A percentile compares a stretch with the other conserved stretches of the same genome.
phyloP scores from a whole-genome alignment of 805 yeast species.

The Candida khao-thaluensis region DNA sequence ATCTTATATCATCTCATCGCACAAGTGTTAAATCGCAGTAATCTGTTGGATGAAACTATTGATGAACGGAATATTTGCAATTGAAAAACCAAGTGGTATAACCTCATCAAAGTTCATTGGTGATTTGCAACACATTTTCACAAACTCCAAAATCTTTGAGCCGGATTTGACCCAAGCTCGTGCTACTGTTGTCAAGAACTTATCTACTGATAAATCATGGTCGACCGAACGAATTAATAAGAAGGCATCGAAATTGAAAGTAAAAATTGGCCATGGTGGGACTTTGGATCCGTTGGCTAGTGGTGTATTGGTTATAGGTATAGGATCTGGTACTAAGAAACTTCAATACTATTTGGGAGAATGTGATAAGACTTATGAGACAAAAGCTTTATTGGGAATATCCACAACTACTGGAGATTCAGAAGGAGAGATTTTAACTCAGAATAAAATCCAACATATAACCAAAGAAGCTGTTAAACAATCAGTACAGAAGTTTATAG shows the following conservation, averaged over 20 bases:
- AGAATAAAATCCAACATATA: constrained; percentile 56
- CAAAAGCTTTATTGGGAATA: constrained; percentile 83
- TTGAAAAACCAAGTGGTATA: constrained; percentile 84
- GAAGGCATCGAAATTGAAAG: constrained; percentile 52
- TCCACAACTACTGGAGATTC: constrained; percentile 93
- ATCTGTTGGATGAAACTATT: background rate
- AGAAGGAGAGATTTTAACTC: constrained; percentile 76
- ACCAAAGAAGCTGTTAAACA: constrained; percentile 49
- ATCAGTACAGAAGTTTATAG: constrained; percentile 67
- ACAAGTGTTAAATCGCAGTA: background rate
- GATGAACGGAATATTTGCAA: constrained; percentile 93
- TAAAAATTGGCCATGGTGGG: constrained; percentile 98
- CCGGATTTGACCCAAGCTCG: constrained; percentile 51
- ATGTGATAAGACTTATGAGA: constrained; percentile 75
- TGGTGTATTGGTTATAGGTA: constrained; percentile 90
- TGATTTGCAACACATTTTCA: constrained; percentile 61
- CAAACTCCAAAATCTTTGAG: constrained; percentile 56
- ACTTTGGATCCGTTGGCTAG: constrained; percentile 93
- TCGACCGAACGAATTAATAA: constrained; percentile 50
- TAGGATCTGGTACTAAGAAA: constrained; percentile 88
- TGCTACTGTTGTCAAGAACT: constrained; percentile 42
- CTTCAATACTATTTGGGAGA: constrained; percentile 69
- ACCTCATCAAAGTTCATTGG: constrained; percentile 74
- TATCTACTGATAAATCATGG: constrained; percentile 37
- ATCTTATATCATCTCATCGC: constrained; percentile 3